A percentile compares a stretch with the other conserved stretches of the same genome.
Evolutionary conservation across 225 moss, liverwort and hornwort species (phyloP).

Genomic region (Polytrichum commune): DNA sequence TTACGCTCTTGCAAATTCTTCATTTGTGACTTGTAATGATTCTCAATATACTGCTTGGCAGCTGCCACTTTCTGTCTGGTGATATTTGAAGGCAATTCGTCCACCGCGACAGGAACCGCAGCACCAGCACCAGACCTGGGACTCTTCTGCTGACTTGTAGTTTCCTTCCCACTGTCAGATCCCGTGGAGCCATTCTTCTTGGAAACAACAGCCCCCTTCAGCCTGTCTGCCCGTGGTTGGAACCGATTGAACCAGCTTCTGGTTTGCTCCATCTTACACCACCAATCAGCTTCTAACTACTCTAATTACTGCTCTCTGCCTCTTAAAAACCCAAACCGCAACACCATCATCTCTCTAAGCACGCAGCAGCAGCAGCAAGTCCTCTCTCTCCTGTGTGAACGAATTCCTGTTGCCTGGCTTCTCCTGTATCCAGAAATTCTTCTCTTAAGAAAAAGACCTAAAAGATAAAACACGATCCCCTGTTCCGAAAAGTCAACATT

Average conservation of each 20-base stretch:
- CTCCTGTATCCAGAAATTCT: too few relatives aligned
- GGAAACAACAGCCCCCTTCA: conserved; percentile 4
- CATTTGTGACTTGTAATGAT: conserved; percentile 18
- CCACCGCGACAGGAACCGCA: neutral
- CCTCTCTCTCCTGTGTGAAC: too few relatives aligned
- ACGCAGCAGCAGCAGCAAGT: too few relatives aligned
- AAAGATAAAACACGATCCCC: too few relatives aligned
- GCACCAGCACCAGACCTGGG: neutral
- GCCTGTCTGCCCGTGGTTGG: conserved; percentile 17
- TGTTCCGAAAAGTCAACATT: too few relatives aligned
- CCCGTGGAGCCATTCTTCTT: conserved; percentile 18
- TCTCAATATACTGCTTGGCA: conserved; percentile 18
- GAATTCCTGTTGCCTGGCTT: too few relatives aligned
- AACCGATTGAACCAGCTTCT: conserved; percentile 27
- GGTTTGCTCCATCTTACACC: conserved; percentile 17
- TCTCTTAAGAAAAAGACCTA: too few relatives aligned
- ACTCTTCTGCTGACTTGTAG: conserved; percentile 1
- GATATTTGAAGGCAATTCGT: conserved; percentile 15
- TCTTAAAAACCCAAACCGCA: conserved; percentile 3
- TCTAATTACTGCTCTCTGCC: conserved; percentile 2
- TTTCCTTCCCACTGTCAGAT: conserved; percentile 13
- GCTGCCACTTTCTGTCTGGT: conserved; percentile 16
- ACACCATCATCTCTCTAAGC: conserved; percentile 2
- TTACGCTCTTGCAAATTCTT: conserved; percentile 19
- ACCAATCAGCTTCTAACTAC: neutral